These are phyloP conservation scores for Malassezia sp. DNA, from an alignment of 1,284 basidiomycete species.

Conservation along the genomic window DNA sequence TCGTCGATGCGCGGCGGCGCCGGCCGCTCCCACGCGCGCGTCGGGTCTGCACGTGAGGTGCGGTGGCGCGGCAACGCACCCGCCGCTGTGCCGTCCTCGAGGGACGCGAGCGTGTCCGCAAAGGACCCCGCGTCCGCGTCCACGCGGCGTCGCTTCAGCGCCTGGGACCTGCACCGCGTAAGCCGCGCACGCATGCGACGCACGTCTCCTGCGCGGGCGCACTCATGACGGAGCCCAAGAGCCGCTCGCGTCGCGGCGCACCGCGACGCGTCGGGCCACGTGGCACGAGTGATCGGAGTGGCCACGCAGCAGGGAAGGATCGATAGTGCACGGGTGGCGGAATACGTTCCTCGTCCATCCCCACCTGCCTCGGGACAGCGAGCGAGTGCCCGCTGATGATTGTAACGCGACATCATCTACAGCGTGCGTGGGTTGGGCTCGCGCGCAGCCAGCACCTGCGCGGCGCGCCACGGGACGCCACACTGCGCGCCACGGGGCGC, in stretches of 20 bases:
- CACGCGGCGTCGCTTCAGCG: constrained; percentile 22
- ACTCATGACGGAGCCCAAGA: neutral
- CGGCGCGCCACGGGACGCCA: too few relatives aligned
- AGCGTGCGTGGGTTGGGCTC: constrained; percentile 3
- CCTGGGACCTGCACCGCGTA: neutral
- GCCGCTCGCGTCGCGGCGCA: neutral
- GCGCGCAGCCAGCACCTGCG: too few relatives aligned
- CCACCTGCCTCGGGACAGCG: neutral
- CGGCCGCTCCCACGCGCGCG: constrained; percentile 31
- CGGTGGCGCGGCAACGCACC: constrained; percentile 6
- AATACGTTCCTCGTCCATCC: too few relatives aligned
- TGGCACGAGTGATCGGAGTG: constrained; percentile 8
- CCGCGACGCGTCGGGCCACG: constrained; percentile 13
- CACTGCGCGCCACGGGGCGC: too few relatives aligned
- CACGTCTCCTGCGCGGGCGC: neutral
- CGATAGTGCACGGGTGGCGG: too few relatives aligned
- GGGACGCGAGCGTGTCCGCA: constrained; percentile 31
- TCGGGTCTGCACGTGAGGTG: constrained; percentile 6
- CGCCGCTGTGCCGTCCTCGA: constrained; percentile 24
- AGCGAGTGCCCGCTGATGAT: constrained; percentile 2
- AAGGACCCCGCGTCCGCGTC: constrained; percentile 26
- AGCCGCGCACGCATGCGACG: too few relatives aligned
- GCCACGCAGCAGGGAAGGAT: neutral
- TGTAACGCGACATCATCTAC: constrained; percentile 2
- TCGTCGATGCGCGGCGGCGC: constrained; percentile 23